A percentile compares a stretch with the other conserved stretches of the same genome.
phyloP scores from a whole-genome alignment of 495 filamentous ascomycete genomes.

The Thermothielavioides terrestris region DNA sequence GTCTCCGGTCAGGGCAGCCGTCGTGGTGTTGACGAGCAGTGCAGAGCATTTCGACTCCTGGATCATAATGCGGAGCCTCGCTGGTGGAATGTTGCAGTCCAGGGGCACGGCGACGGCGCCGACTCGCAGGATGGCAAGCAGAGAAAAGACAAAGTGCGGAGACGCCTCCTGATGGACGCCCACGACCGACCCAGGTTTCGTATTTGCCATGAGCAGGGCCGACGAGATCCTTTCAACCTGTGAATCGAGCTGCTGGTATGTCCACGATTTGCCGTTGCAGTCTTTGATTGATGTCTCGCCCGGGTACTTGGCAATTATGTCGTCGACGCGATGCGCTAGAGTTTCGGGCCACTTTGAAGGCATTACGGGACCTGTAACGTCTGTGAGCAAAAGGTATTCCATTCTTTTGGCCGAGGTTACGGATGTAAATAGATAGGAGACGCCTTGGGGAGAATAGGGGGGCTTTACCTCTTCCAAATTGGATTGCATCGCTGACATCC shows the following conservation, averaged over 20 bases:
- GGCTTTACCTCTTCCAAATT: no score
- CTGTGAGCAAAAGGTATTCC: background rate
- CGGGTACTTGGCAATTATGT: constrained; percentile 7
- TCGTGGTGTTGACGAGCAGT: constrained; percentile 14
- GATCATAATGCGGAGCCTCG: constrained; percentile 20
- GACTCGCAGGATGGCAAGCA: constrained; percentile 44
- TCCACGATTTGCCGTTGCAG: constrained; percentile 3
- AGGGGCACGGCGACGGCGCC: constrained; percentile 47
- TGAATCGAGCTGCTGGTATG: constrained; percentile 12
- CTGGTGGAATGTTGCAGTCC: no score
- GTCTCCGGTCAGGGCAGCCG: constrained; percentile 7
- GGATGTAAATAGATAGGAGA: no score
- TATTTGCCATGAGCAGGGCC: background rate
- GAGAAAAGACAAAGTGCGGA: constrained; percentile 39
- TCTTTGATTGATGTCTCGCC: constrained; percentile 19
- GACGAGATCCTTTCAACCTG: constrained; percentile 11
- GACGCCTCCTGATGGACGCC: constrained; percentile 28
- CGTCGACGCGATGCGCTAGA: constrained; percentile 22
- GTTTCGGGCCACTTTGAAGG: constrained; percentile 17
- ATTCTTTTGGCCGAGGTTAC: no score
- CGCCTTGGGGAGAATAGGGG: no score
- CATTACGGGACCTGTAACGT: no score
- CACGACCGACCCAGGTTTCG: constrained; percentile 11
- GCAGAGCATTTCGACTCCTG: background rate
- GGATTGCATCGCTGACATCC: no score